These are phyloP conservation scores for Lichtheimia corymbifera DNA, from an alignment of 371 early-diverging fungal genomes.

Conservation along the genomic window DNA sequence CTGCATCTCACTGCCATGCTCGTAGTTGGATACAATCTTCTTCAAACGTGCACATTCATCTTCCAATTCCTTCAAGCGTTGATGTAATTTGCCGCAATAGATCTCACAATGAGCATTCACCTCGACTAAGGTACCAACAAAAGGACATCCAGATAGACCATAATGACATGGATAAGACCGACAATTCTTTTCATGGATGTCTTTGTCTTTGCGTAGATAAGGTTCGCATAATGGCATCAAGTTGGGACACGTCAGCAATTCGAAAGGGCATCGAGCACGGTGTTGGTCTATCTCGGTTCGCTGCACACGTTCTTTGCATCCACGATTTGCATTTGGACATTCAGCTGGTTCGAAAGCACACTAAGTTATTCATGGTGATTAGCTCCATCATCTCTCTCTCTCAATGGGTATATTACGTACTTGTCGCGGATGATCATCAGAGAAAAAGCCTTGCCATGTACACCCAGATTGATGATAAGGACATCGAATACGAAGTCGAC, in stretches of 20 bases:
- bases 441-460: conserved; percentile 42
- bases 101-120: conserved; percentile 32
- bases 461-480: conserved; percentile 35
- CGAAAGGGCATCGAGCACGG: conserved; percentile 30
- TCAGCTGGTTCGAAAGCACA: conserved; percentile 27
- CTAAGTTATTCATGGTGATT: conserved; percentile 14
- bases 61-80: conserved; percentile 36
- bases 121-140: conserved; percentile 33
- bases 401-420: conserved; percentile 13
- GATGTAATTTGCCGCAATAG: conserved; percentile 45
- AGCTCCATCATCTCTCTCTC: not conserved
- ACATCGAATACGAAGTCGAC: conserved; percentile 43
- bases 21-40: conserved; percentile 11
- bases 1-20: conserved; percentile 11
- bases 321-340: conserved; percentile 43
- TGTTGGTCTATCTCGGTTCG: conserved; percentile 29
- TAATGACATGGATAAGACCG: conserved; percentile 43
- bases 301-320: conserved; percentile 32
- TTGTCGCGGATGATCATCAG: conserved; percentile 35
- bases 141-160: conserved; percentile 40
- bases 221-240: conserved; percentile 36
- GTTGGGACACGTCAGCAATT: conserved; percentile 44
- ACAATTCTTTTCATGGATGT: conserved; percentile 39
- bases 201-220: conserved; percentile 35
- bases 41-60: conserved; percentile 31